phyloP scores from a whole-genome alignment of 306 rosid species.

The Quercus cerris region DNA sequence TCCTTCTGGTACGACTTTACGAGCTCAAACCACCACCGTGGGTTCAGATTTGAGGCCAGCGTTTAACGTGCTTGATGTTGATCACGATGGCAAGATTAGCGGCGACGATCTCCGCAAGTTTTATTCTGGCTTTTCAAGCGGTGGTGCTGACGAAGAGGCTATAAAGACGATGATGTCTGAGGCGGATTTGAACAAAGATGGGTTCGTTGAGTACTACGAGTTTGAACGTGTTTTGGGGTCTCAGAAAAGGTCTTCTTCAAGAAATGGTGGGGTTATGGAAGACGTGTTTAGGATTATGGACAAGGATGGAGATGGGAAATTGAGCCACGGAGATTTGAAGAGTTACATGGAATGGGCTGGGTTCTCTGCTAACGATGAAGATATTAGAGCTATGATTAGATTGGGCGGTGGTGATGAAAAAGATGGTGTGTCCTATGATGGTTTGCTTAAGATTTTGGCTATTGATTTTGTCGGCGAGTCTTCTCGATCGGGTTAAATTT shows the following conservation, averaged over 20 bases:
- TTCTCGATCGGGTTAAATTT: neutral
- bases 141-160: slow-evolving; percentile 40
- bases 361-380: slow-evolving; percentile 51
- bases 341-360: slow-evolving; percentile 68
- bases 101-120: slow-evolving; percentile 70
- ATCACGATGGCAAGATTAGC: slow-evolving; percentile 80
- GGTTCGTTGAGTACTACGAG: slow-evolving; percentile 86
- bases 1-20: slow-evolving; percentile 44
- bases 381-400: slow-evolving; percentile 63
- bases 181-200: slow-evolving; percentile 77
- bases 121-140: slow-evolving; percentile 34
- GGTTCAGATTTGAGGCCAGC: slow-evolving; percentile 52
- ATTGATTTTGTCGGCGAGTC: slow-evolving; percentile 29
- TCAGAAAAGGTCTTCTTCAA: neutral
- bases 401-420: slow-evolving; percentile 56
- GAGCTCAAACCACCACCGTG: neutral
- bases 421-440: slow-evolving; percentile 65
- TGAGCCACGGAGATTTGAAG: slow-evolving; percentile 70
- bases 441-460: slow-evolving; percentile 64
- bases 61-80: slow-evolving; percentile 71
- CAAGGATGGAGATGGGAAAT: slow-evolving; percentile 82
- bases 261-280: slow-evolving; percentile 54
- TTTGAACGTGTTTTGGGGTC: slow-evolving; percentile 62
- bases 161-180: slow-evolving; percentile 68
- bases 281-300: slow-evolving; percentile 88